Base-by-base conservation (phyloP, 306 rosid genomes). In the Dryas drummondii region DNA sequence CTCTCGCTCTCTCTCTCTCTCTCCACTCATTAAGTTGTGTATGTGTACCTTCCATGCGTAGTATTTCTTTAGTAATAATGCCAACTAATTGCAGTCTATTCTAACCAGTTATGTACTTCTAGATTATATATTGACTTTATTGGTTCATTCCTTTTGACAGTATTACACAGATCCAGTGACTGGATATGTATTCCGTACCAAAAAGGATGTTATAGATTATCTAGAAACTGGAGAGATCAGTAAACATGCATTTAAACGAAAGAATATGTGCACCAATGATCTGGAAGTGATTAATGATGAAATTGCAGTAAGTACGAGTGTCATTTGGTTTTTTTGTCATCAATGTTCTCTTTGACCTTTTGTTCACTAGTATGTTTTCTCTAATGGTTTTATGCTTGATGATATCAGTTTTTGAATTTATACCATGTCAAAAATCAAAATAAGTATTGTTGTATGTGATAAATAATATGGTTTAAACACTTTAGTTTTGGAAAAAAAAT, bases 131-230 rank as follows among this genome's bases (percentile, higher is more conserved):
- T 14, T 64, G 72, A 66, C 45, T 47, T 13, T 47, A 12, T 11
- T 45, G 46, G 58, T 9, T 41, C 52, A 5, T 47, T 53, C 26
- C 50, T 9, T 61, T 70, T 40, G 44, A 66, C 87, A 86, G 87
- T 83, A 71, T 73, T 83, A 86, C 80, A 83, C 64, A 60, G 90
- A 86, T 81, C 87, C 90, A 4, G 77, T 65, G 54, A 73, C 70
- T 60, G 87, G 90, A 72, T 86, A 81, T 56, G 26, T 79, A 40
- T 86, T 86, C 79, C 90, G 87, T 74, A 83, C 87, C 74, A 83
- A 81, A 67, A 78, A 56, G 81, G 86, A 76, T 11, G 87, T 78
- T 58, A 46, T 79, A 32, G 78, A 65, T 67, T 86, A 83, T 81
- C 66, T 86, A 6, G 79, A 81, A 76, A 81, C 86, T 13, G 87